A percentile compares a stretch with the other conserved stretches of the same genome.
Evolutionary conservation across 169 alveolate species (phyloP).

Genomic region (Eimeria praecox): DNA sequence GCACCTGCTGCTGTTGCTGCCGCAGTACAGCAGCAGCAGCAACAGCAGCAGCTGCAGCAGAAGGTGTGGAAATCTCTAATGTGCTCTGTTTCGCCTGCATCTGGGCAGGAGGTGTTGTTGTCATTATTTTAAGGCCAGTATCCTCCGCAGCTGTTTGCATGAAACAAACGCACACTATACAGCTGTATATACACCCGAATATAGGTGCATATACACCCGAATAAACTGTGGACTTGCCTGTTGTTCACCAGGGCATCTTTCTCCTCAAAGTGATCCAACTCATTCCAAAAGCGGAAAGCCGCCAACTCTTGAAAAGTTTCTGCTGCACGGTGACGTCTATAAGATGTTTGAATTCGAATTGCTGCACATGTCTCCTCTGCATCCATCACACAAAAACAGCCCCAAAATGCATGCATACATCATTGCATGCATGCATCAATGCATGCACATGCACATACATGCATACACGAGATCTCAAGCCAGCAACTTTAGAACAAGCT

Average conservation of each 20-base stretch:
- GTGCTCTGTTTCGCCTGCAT: too few relatives aligned
- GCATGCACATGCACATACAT: background rate
- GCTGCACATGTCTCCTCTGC: constrained; percentile 65
- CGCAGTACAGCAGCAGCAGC: background rate
- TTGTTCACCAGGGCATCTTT: constrained; percentile 78
- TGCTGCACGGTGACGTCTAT: constrained; percentile 75
- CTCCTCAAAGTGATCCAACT: constrained; percentile 76
- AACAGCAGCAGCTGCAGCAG: background rate
- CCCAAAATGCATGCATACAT: background rate
- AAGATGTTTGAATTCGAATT: constrained; percentile 52
- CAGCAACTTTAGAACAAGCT: too few relatives aligned
- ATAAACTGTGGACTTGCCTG: constrained; percentile 34
- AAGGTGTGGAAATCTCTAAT: background rate
- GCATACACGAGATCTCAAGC: background rate
- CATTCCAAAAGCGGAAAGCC: constrained; percentile 77
- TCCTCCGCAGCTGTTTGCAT: too few relatives aligned
- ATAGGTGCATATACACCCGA: background rate
- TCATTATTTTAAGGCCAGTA: too few relatives aligned
- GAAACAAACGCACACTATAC: too few relatives aligned
- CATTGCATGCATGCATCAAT: background rate
- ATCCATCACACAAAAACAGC: background rate
- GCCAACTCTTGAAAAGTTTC: constrained; percentile 76
- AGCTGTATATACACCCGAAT: background rate
- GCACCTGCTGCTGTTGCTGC: background rate
- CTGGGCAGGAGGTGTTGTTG: too few relatives aligned